Conservation (phyloP, 345 rosid species). For the Rhodamnia argentea region DNA sequence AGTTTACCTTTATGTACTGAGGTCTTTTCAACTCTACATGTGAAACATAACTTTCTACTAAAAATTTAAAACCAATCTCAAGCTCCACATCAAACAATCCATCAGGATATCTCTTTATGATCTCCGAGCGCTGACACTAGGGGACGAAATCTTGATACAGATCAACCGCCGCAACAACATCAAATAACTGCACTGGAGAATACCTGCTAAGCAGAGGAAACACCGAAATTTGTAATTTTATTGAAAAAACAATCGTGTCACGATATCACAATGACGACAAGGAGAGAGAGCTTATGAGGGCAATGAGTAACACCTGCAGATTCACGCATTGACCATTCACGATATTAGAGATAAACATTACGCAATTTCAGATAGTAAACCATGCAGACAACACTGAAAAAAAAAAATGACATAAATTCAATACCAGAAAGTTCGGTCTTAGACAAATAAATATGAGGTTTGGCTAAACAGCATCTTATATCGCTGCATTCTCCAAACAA, state of each 20-base stretch:
- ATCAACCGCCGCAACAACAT: conserved; percentile 90
- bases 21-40: conserved; percentile 67
- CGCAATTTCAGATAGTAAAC: neutral
- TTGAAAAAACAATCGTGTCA: too few species aligned
- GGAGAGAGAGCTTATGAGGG: too few species aligned
- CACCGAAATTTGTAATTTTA: neutral
- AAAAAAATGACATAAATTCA: neutral
- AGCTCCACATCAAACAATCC: conserved; percentile 55
- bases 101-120: conserved; percentile 42
- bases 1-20: conserved; percentile 55
- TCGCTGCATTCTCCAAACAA: neutral
- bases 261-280: neutral
- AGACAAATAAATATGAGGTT: neutral
- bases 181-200: conserved; percentile 81
- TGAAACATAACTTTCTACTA: conserved; percentile 86
- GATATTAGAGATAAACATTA: neutral
- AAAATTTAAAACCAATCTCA: conserved; percentile 11
- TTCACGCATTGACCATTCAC: too few species aligned
- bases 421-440: neutral
- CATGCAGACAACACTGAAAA: neutral
- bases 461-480: neutral
- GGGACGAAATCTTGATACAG: conserved; percentile 95
- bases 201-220: conserved; percentile 34
- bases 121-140: conserved; percentile 86
- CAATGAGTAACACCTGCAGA: too few species aligned